Conservation (phyloP, 2,329 filamentous ascomycete species). For the Aspergillus bombycis region DNA sequence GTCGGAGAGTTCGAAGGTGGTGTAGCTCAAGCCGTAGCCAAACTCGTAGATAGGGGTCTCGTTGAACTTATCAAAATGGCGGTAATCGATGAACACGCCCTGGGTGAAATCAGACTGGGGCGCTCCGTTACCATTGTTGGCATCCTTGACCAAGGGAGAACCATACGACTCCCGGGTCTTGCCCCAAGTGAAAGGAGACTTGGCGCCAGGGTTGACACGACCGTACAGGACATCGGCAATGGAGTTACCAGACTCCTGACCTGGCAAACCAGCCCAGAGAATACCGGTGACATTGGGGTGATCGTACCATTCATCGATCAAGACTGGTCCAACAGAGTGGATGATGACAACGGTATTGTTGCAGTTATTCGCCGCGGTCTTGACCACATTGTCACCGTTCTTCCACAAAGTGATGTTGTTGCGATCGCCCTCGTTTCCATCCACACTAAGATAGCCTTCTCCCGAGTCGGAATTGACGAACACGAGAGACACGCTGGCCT, state of each 20-base stretch:
- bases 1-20: constrained; percentile 64
- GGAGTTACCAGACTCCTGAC: constrained; percentile 75
- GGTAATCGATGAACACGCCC: constrained; percentile 63
- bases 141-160: constrained; percentile 58
- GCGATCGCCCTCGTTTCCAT: constrained; percentile 83
- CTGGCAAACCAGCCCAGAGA: constrained; percentile 74
- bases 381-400: constrained; percentile 76
- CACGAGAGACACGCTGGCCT: constrained; percentile 67
- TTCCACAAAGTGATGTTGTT: constrained; percentile 92
- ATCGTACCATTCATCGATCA: constrained; percentile 65
- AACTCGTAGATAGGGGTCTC: constrained; percentile 65
- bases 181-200: constrained; percentile 65
- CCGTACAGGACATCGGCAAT: constrained; percentile 76
- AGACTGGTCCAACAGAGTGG: constrained; percentile 79
- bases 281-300: constrained; percentile 74
- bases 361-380: constrained; percentile 75
- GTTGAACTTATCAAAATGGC: constrained; percentile 57
- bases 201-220: constrained; percentile 63
- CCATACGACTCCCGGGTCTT: constrained; percentile 58
- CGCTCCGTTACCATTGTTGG: constrained; percentile 59
- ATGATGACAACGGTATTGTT: constrained; percentile 92
- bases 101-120: constrained; percentile 65
- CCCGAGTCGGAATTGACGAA: constrained; percentile 88
- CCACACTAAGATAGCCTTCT: constrained; percentile 82
- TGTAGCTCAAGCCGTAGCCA: constrained; percentile 65